Conservation (phyloP, 306 rosid species). For the Carpinus fangiana region DNA sequence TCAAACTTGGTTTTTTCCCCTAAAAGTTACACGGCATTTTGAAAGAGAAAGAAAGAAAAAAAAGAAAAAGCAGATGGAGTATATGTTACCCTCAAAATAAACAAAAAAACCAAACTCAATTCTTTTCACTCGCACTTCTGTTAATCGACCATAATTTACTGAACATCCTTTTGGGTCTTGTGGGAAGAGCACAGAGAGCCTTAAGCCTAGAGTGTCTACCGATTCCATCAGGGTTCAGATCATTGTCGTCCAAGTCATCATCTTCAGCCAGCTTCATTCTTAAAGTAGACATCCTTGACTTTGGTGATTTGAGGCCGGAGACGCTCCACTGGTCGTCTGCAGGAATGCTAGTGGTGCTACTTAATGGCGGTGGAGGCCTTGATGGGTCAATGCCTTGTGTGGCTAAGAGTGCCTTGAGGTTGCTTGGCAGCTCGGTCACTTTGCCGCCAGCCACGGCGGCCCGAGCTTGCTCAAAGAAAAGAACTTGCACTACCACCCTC, state of each 20-base stretch:
- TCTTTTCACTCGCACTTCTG: slow-evolving; percentile 68
- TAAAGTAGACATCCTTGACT: slow-evolving; percentile 72
- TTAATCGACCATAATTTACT: slow-evolving; percentile 85
- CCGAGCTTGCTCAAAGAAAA: slow-evolving; percentile 94
- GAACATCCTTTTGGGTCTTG: slow-evolving; percentile 82
- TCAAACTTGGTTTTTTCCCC: slow-evolving; percentile 44
- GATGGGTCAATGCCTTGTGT: slow-evolving; percentile 78
- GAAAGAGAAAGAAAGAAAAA: not conserved
- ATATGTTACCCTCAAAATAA: slow-evolving; percentile 42
- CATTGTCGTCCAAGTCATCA: slow-evolving; percentile 63
- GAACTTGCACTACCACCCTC: slow-evolving; percentile 95
- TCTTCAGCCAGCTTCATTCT: slow-evolving; percentile 95
- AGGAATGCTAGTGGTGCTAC: slow-evolving; percentile 56
- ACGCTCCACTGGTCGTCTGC: slow-evolving; percentile 93
- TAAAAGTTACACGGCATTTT: slow-evolving; percentile 53
- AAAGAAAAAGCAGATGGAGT: slow-evolving; percentile 35
- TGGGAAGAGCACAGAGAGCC: slow-evolving; percentile 65
- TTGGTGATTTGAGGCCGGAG: slow-evolving; percentile 82
- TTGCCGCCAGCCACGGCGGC: slow-evolving; percentile 74
- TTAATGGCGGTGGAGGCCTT: slow-evolving; percentile 63
- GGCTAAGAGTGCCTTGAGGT: slow-evolving; percentile 78
- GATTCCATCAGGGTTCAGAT: slow-evolving; percentile 47
- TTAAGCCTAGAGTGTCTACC: slow-evolving; percentile 63
- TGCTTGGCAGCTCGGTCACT: slow-evolving; percentile 74
- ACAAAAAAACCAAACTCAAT: slow-evolving; percentile 51